A percentile compares a stretch with the other conserved stretches of the same genome.
phyloP scores from a whole-genome alignment of 164 flowering plant species.

The Magnolia sinica region DNA sequence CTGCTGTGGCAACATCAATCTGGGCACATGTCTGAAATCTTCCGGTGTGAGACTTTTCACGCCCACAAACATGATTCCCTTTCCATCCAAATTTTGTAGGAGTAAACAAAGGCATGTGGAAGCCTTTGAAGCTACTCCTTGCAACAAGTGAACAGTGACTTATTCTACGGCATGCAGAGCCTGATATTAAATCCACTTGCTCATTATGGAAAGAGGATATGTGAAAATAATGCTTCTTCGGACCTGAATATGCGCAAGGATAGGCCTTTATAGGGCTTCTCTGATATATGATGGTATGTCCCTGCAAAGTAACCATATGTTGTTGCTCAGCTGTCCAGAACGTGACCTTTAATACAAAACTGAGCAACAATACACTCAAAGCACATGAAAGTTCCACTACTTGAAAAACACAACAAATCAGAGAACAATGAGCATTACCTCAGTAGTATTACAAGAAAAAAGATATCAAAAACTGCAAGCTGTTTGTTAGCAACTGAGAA shows the following conservation, averaged over 20 bases:
- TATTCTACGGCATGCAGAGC: constrained; percentile 21
- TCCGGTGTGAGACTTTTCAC: constrained; percentile 7
- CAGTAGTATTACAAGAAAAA: too few relatives aligned
- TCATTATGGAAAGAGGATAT: constrained; percentile 17
- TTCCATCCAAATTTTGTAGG: constrained; percentile 25
- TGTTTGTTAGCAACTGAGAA: neutral
- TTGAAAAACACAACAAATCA: too few relatives aligned
- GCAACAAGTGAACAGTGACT: constrained; percentile 16
- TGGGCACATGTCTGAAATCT: constrained; percentile 40
- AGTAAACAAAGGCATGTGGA: constrained; percentile 18
- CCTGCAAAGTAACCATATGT: constrained; percentile 39
- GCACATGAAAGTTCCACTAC: too few relatives aligned
- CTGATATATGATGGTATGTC: constrained; percentile 25
- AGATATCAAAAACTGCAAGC: neutral
- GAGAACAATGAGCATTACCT: too few relatives aligned
- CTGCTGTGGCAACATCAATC: constrained; percentile 69
- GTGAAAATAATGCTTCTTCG: constrained; percentile 22
- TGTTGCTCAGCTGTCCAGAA: constrained; percentile 8
- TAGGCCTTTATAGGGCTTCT: constrained; percentile 22
- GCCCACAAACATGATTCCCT: constrained; percentile 22
- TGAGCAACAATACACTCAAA: too few relatives aligned
- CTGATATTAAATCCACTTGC: constrained; percentile 16
- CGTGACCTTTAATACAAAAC: neutral
- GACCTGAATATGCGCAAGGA: constrained; percentile 23
- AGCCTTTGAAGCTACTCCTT: constrained; percentile 11